Evolutionary conservation across 441 rosid species (phyloP), one percentile per base, ranked within the genome.

Genomic region (Pelargonium fulgidum): DNA sequence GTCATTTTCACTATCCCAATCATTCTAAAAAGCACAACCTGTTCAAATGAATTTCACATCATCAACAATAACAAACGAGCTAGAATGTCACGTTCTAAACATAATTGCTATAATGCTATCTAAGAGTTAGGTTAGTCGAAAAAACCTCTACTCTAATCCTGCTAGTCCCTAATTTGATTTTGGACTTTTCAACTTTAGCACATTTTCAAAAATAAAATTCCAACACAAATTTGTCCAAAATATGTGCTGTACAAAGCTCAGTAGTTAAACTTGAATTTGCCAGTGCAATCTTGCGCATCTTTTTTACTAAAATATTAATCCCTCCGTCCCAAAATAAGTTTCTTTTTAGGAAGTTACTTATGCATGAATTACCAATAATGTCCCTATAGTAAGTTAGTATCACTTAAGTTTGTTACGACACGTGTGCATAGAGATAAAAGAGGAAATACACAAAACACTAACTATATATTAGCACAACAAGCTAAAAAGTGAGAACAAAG

Each of bases 171-270:
- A 58, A 19, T 20, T 19, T 58, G 9, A 58, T 8, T 58, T 11
- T 58, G 13, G 22, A 20, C 33, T 58, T 26, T 9, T 19, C 63
- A 24, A 26, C 64, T 61, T 26, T 12, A 61, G 64, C 64, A 61
- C 39, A 61, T 61, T 20, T 12, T n/a, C 41, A 61, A 12, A 8
- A 13, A 61, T 24, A 12, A 20, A 61, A 61, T 12, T 26, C 9
- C 64, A 61, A 61, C 13, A 7, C 39, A 61, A 61, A 24, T 12
- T 61, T 24, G 64, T 61, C 64, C 41, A 61, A 61, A 61, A 11
- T 26, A 12, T 59, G 64, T 1, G 16, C 7, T 13, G 39, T 61
- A 13, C 39, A 24, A 17, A 61, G 41, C 16, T 61, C 26, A 61
- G 24, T 24, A 61, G 36, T 14, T 22, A 33, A 61, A 61, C 64